Base-by-base conservation (phyloP, 1,284 basidiomycete genomes). In the Exobasidium rhododendri region DNA sequence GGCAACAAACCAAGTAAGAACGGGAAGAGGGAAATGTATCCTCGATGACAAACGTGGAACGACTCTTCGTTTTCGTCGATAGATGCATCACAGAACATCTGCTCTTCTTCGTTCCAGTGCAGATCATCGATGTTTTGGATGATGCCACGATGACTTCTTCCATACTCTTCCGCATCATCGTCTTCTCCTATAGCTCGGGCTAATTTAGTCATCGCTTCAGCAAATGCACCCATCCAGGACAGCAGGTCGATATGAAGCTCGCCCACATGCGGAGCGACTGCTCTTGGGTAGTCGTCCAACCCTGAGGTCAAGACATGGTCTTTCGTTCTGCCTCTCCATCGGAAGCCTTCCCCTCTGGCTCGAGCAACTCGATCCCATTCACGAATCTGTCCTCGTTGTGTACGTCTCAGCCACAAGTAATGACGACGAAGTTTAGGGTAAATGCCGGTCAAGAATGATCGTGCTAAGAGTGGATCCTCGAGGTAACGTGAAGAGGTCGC, bases 351-450 rank as follows among this genome's bases (percentile, higher is more conserved):
- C 1, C 86, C 87, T 58, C 89, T 84, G n/a, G 89, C 91, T 6
- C 89, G 85, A 0, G 91, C 89, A 63, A 85, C 85, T 35, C 92
- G 86, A 4, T 85, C 86, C 80, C 92, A 97, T 76, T 92, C 90
- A 74, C 90, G 90, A 73, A 97, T 90, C 79, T 94, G 91, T 11
- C 75, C 75, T 7, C 89, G 86, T 80, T 97, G 93, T 1, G 93
- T 94, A 56, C 88, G 86, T 29, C 92, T 86, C 85, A 96, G 96
- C 93, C 93, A 97, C 62, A 91, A 87, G 77, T 96, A 97, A 80
- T 97, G 94, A 20, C 89, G 85, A 69, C 89, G 90, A 13, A 96
- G 84, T 3, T 90, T 88, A 28, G 83, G 82, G 75, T 97, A 97
- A 63, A 96, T 90, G 2, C 86, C 87, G 52, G 83, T 85, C 52